A percentile compares a stretch with the other conserved stretches of the same genome.
These are phyloP conservation scores for Candida krabiensis DNA, from an alignment of 805 yeast genomes.

Conservation along the genomic window DNA sequence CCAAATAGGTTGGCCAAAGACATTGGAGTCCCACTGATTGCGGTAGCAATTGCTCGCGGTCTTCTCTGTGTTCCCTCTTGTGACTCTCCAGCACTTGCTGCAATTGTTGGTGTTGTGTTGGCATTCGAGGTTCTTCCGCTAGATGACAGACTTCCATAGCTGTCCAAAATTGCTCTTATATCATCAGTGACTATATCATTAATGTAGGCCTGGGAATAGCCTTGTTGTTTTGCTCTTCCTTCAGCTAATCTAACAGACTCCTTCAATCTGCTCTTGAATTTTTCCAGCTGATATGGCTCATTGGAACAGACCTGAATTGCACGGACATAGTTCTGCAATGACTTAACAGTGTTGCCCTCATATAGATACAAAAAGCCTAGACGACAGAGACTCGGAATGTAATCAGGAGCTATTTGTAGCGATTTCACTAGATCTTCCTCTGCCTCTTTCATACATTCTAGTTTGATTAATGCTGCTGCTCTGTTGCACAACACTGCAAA, in stretches of 20 bases:
- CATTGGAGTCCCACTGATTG: constrained; percentile 16
- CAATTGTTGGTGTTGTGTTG: constrained; percentile 17
- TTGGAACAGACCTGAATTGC: constrained; percentile 29
- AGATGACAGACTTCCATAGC: constrained; percentile 15
- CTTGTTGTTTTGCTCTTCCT: constrained; percentile 33
- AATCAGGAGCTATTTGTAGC: constrained; percentile 31
- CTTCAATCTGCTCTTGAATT: constrained; percentile 28
- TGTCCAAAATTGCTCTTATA: constrained; percentile 22
- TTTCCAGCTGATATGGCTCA: constrained; percentile 20
- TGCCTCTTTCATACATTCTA: constrained; percentile 37
- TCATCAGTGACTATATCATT: constrained; percentile 26
- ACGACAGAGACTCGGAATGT: constrained; percentile 40
- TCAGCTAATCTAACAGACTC: constrained; percentile 30
- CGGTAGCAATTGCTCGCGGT: constrained; percentile 17
- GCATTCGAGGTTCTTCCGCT: constrained; percentile 1
- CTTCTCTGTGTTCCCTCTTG: constrained; percentile 12
- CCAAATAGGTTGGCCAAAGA: constrained; percentile 16
- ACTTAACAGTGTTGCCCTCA: constrained; percentile 36
- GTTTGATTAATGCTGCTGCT: constrained; percentile 39
- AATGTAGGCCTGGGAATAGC: constrained; percentile 30
- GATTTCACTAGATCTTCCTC: constrained; percentile 36
- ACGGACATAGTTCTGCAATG: constrained; percentile 36
- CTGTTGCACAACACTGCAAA: constrained; percentile 38
- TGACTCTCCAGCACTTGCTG: constrained; percentile 13
- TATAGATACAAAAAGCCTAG: constrained; percentile 36